phyloP scores from a whole-genome alignment of 1,284 basidiomycete genomes.

The Ceratobasidium sp. region DNA sequence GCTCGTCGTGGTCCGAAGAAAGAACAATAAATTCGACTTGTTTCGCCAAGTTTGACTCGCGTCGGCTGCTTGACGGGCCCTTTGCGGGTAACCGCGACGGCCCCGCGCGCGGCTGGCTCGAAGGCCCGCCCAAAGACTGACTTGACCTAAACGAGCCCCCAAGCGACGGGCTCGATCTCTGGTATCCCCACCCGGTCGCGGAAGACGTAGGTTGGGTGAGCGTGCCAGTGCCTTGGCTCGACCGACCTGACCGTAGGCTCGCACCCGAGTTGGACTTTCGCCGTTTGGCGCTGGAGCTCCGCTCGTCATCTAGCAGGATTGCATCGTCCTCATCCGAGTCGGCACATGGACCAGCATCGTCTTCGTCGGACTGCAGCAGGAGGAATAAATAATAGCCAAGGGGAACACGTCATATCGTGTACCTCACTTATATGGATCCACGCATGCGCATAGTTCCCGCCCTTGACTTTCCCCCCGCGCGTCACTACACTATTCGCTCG shows the following conservation, averaged over 20 bases:
- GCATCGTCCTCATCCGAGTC: not conserved
- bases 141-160: not conserved
- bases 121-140: slow-evolving; percentile 9
- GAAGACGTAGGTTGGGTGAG: not conserved
- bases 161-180: slow-evolving; percentile 23
- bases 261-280: slow-evolving; percentile 8
- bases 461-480: slow-evolving; percentile 1
- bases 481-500: not conserved
- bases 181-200: not conserved
- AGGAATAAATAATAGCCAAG: not conserved
- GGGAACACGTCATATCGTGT: too few species aligned
- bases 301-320: not conserved
- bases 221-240: not conserved
- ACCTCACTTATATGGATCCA: not conserved
- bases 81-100: not conserved
- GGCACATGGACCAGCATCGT: not conserved
- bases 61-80: not conserved
- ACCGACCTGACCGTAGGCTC: not conserved
- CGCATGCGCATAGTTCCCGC: slow-evolving; percentile 10
- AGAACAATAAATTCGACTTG: slow-evolving; percentile 15
- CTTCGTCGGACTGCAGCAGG: not conserved
- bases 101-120: not conserved
- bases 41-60: not conserved
- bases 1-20: slow-evolving; percentile 31
- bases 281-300: not conserved